A percentile compares a stretch with the other conserved stretches of the same genome.
These are phyloP conservation scores for Lolium multiflorum DNA, from an alignment of 176 grass and related monocot species.

Conservation along the genomic window DNA sequence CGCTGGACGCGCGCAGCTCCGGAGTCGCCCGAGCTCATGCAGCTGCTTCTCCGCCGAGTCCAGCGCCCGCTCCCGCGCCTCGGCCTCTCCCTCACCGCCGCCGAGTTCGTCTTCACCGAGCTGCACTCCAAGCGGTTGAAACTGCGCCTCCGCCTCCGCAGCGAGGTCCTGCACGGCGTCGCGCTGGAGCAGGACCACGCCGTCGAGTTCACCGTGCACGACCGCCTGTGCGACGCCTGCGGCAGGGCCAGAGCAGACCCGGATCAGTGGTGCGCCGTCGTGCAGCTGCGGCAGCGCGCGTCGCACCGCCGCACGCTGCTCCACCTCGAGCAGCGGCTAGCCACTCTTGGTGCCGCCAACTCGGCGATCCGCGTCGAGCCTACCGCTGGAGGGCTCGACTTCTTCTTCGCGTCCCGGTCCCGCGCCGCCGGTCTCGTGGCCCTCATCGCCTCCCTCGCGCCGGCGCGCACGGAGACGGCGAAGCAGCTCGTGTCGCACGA, in stretches of 20 bases:
- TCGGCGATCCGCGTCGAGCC: constrained; percentile 49
- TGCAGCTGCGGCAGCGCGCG: constrained; percentile 67
- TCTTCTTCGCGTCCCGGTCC: constrained; percentile 64
- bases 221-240: constrained; percentile 53
- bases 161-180: constrained; percentile 51
- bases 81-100: constrained; percentile 43
- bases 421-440: constrained; percentile 57
- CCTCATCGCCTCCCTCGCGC: constrained; percentile 52
- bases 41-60: constrained; percentile 56
- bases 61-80: constrained; percentile 39
- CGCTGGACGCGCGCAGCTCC: constrained; percentile 51
- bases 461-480: constrained; percentile 44
- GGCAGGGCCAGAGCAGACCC: constrained; percentile 49
- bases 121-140: constrained; percentile 65
- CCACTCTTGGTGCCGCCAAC: constrained; percentile 46
- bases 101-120: constrained; percentile 68
- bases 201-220: constrained; percentile 62
- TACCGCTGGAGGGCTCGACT: constrained; percentile 58
- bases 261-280: constrained; percentile 58
- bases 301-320: constrained; percentile 65
- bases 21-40: constrained; percentile 61
- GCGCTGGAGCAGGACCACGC: constrained; percentile 58
- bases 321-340: constrained; percentile 69
- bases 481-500: constrained; percentile 75
- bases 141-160: constrained; percentile 60